A percentile compares a stretch with the other conserved stretches of the same genome.
phyloP scores from a whole-genome alignment of 345 rosid genomes.

The Capsella bursapastoris region DNA sequence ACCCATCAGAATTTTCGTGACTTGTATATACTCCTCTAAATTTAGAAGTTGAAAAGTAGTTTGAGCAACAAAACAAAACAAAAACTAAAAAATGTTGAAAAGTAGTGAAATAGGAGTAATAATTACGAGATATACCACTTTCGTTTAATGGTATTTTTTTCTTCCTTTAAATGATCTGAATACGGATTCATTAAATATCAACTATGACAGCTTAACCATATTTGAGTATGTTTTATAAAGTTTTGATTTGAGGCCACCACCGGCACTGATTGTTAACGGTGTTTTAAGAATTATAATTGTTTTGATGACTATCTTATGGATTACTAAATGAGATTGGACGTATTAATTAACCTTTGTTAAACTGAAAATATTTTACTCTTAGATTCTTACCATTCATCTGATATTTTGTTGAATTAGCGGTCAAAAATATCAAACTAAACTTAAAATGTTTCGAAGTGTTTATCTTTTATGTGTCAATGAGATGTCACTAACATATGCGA shows the following conservation, averaged over 20 bases:
- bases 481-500: not conserved
- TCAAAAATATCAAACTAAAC: not conserved
- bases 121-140: not conserved
- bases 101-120: not conserved
- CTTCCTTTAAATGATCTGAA: not conserved
- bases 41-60: slow-evolving; percentile 27
- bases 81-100: slow-evolving; percentile 2
- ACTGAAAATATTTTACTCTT: not conserved
- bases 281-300: not conserved
- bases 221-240: slow-evolving; percentile 12
- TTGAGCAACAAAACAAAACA: not conserved
- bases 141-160: not conserved
- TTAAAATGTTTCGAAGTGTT: not conserved
- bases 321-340: not conserved
- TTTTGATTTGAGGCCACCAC: slow-evolving; percentile 8
- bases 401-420: not conserved
- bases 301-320: not conserved
- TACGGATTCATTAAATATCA: slow-evolving; percentile 16
- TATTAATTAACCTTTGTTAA: not conserved
- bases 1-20: slow-evolving; percentile 6
- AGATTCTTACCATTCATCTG: not conserved
- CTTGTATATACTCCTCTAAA: slow-evolving; percentile 1
- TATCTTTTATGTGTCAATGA: not conserved
- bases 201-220: slow-evolving; percentile 6
- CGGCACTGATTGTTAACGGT: not conserved